These are phyloP conservation scores for Skeletonema menzelii DNA, from an alignment of 108 stramenopile species.

Conservation along the genomic window DNA sequence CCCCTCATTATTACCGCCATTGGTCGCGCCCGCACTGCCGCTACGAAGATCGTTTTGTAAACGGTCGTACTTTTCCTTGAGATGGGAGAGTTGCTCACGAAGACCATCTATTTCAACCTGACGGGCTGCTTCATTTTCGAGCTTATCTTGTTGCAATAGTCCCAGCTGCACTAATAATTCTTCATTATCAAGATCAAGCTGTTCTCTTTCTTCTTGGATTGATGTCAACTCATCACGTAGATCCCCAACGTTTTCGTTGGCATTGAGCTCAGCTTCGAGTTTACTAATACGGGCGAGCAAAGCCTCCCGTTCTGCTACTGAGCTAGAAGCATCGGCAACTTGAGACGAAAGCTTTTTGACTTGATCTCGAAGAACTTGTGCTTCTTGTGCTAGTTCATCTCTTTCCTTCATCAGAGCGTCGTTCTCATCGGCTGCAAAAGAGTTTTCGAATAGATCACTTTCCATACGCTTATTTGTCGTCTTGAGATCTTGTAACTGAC, in stretches of 20 bases:
- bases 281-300: constrained; percentile 26
- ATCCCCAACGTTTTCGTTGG: constrained; percentile 27
- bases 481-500: constrained; percentile 23
- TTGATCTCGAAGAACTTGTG: constrained; percentile 7
- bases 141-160: constrained; percentile 67
- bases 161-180: constrained; percentile 84
- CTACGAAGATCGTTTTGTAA: constrained; percentile 21
- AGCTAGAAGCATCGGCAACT: constrained; percentile 4
- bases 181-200: constrained; percentile 71
- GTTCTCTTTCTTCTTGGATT: constrained; percentile 49
- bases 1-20: constrained; percentile 1
- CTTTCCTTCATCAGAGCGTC: constrained; percentile 17
- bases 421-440: constrained; percentile 27
- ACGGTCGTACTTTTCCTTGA: constrained; percentile 14
- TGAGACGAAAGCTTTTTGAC: constrained; percentile 20
- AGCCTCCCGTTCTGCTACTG: constrained; percentile 22
- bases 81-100: constrained; percentile 26
- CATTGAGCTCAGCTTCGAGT: constrained; percentile 34
- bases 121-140: constrained; percentile 43
- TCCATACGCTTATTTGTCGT: constrained; percentile 20
- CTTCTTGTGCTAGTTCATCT: constrained; percentile 18
- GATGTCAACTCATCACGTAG: constrained; percentile 48
- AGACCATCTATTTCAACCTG: constrained; percentile 28
- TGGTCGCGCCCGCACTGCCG: background rate
- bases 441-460: constrained; percentile 31